Conservation (phyloP, 2,329 filamentous ascomycete genomes). For the Shiraia sp. region DNA sequence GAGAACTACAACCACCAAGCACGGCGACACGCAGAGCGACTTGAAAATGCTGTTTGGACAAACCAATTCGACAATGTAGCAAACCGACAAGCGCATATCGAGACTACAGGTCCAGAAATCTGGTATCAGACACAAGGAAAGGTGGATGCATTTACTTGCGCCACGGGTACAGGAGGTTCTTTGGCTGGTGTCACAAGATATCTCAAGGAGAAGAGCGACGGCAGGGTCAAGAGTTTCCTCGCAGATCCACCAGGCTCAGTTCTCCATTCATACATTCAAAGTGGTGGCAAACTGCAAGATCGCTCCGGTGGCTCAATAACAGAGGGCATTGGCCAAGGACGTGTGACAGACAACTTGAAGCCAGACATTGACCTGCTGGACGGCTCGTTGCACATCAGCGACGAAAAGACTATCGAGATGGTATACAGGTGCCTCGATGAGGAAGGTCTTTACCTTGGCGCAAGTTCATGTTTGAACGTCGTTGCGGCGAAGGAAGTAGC, state of each 20-base stretch:
- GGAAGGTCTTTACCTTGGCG: conserved; percentile 92
- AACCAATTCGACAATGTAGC: conserved; percentile 98
- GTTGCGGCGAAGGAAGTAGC: conserved; percentile 94
- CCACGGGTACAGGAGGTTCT: conserved; percentile 90
- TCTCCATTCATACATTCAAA: conserved; percentile 87
- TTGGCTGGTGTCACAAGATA: conserved; percentile 87
- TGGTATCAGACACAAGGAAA: conserved; percentile 88
- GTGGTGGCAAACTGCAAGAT: conserved; percentile 81
- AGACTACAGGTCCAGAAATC: conserved; percentile 96
- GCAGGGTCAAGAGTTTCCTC: conserved; percentile 82
- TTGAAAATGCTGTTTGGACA: conserved; percentile 94
- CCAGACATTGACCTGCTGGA: conserved; percentile 85
- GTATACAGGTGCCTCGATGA: conserved; percentile 95
- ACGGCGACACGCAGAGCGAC: conserved; percentile 78
- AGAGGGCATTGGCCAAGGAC: conserved; percentile 95
- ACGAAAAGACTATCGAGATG: conserved; percentile 97
- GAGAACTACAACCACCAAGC: conserved; percentile 99
- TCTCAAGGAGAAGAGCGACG: conserved; percentile 79
- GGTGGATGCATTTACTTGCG: conserved; percentile 92
- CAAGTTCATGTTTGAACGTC: conserved; percentile 91
- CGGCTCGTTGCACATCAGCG: conserved; percentile 79
- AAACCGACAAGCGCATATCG: conserved; percentile 90
- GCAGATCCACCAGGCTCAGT: conserved; percentile 94
- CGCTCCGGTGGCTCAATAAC: conserved; percentile 87
- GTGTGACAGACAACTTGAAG: conserved; percentile 90